phyloP scores from a whole-genome alignment of 1,139 yeast genomes.

The Citeromyces siamensis region DNA sequence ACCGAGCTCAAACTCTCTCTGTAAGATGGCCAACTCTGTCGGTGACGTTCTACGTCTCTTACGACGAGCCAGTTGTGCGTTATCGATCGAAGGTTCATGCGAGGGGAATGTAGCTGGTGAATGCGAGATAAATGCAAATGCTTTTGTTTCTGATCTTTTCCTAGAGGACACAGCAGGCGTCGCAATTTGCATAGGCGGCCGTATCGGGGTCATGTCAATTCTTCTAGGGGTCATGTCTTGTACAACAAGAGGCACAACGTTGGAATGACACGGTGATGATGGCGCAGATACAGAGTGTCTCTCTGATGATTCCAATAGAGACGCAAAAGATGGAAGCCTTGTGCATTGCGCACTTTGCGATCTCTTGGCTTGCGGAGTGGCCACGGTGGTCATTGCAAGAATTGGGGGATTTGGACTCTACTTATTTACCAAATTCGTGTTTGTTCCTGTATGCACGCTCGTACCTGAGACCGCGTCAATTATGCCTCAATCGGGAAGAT shows the following conservation, averaged over 20 bases:
- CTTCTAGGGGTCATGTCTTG: neutral
- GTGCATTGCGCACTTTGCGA: constrained; percentile 1
- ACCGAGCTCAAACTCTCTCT: constrained; percentile 64
- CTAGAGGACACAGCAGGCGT: constrained; percentile 1
- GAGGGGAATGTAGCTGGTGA: constrained; percentile 74
- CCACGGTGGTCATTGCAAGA: neutral
- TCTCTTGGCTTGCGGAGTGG: constrained; percentile 1
- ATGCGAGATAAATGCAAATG: constrained; percentile 86
- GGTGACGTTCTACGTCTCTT: constrained; percentile 94
- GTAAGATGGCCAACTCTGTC: constrained; percentile 67
- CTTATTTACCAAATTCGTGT: too few species aligned
- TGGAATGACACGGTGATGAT: constrained; percentile 1
- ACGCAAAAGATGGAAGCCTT: neutral
- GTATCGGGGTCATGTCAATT: neutral
- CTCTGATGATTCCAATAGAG: neutral
- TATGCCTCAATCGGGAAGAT: neutral
- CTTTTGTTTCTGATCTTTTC: constrained; percentile 19
- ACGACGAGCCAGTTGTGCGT: constrained; percentile 82
- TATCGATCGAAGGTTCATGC: constrained; percentile 79
- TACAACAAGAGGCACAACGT: too few species aligned
- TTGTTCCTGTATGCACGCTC: constrained; percentile 2
- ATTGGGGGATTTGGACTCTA: too few species aligned
- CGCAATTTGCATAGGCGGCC: neutral
- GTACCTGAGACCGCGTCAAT: constrained; percentile 2
- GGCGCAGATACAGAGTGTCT: neutral